A percentile compares a stretch with the other conserved stretches of the same genome.
These are phyloP conservation scores for Candida nonsorbophila DNA, from an alignment of 805 yeast species.

Conservation along the genomic window DNA sequence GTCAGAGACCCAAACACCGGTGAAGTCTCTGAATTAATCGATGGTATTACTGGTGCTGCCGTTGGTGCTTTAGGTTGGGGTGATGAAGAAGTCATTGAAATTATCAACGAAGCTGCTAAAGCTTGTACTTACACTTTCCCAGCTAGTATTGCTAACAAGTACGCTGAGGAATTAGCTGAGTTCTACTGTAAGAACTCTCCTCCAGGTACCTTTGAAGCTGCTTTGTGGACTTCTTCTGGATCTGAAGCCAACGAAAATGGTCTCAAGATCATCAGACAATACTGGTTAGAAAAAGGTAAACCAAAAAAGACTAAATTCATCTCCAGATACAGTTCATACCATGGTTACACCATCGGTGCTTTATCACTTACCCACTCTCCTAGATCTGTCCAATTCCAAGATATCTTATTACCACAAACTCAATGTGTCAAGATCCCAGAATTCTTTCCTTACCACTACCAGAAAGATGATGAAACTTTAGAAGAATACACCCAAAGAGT, in stretches of 20 bases:
- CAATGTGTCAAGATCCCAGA: constrained; percentile 16
- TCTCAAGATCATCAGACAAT: constrained; percentile 21
- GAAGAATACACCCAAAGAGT: constrained; percentile 18
- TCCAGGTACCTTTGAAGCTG: constrained; percentile 36
- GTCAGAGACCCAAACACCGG: constrained; percentile 36
- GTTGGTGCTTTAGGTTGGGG: constrained; percentile 31
- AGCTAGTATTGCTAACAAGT: constrained; percentile 15
- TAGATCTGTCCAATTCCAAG: constrained; percentile 15
- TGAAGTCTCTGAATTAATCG: constrained; percentile 17
- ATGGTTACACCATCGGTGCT: constrained; percentile 23
- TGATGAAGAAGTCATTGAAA: constrained; percentile 17
- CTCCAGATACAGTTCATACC: constrained; percentile 21
- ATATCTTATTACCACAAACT: constrained; percentile 13
- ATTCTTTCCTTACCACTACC: constrained; percentile 24
- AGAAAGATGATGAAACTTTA: constrained; percentile 15
- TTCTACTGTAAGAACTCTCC: constrained; percentile 34
- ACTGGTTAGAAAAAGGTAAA: constrained; percentile 19
- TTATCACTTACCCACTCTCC: constrained; percentile 16
- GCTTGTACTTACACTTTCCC: constrained; percentile 19
- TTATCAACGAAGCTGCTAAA: constrained; percentile 16
- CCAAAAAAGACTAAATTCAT: constrained; percentile 17
- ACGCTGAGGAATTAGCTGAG: constrained; percentile 20
- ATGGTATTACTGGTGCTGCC: constrained; percentile 27
- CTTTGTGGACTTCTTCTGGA: constrained; percentile 32
- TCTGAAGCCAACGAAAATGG: constrained; percentile 26